Base-by-base conservation (phyloP, 1,284 basidiomycete genomes). In the Trametes versicolor region DNA sequence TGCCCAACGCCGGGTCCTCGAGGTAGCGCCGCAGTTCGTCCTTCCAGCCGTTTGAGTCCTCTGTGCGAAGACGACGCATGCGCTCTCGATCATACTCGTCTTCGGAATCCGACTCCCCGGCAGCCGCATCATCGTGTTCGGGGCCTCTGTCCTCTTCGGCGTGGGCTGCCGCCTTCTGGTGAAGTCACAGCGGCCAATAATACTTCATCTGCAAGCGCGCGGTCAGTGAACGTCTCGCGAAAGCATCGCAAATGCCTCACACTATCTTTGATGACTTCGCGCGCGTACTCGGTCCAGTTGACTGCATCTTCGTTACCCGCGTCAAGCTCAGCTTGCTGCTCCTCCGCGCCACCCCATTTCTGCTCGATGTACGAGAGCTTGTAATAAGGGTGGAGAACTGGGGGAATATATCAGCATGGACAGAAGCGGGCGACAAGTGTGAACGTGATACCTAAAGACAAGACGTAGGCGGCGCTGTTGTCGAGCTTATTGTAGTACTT, bases 401-500 rank as follows among this genome's bases (percentile, higher is more conserved):
- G 15, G 15, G 21, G 4, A n/a, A 45, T 45, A 23, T 32, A 45
- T n/a, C 43, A 45, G 43, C 10, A 15, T 41, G 39, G 8, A n/a
- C 19, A 45, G 4, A 70, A 23, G 29, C 29, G 29, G 29, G 8
- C 3, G 3, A 71, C 66, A n/a, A 71, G 53, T 21, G 65, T 32
- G 23, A 21, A 23, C 21, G 37, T 25, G 27, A 27, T 64, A 75
- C 72, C 34, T 1, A 75, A 39, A 1, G 65, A 45, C 5, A 74
- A 60, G 19, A 74, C 59, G 60, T 69, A 76, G 0, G 63, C 64
- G 3, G 63, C 60, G 17, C 72, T 71, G 34, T 72, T 49, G 52
- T 75, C 72, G 36, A 76, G 65, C 32, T 65, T 63, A 4, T 17
- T 32, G 58, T 75, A 75, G 57, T 76, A 76, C 55, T 76, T 75